A percentile compares a stretch with the other conserved stretches of the same genome.
These are phyloP conservation scores for Erodium trifolium DNA, from an alignment of 441 rosid genomes.

Conservation along the genomic window DNA sequence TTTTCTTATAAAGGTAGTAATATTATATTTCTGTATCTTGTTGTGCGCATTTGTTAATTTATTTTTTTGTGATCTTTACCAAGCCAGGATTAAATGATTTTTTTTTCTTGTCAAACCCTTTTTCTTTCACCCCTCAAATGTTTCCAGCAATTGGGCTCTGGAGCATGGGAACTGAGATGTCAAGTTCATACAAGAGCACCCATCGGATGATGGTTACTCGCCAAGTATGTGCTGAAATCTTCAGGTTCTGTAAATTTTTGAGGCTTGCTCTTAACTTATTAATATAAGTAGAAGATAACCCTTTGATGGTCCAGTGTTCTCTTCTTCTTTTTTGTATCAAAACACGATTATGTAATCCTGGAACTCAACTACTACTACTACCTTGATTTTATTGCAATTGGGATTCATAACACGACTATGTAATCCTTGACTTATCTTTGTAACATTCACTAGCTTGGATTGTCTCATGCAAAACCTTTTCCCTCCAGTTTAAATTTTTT, in stretches of 20 bases:
- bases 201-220: background rate
- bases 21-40: background rate
- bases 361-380: no score
- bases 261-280: background rate
- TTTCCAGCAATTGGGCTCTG: background rate
- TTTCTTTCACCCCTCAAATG: no score
- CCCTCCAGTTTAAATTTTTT: no score
- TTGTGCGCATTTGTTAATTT: background rate
- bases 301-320: background rate
- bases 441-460: no score
- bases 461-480: no score
- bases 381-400: no score
- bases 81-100: background rate
- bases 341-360: no score
- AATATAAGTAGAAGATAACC: no score
- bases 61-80: no score
- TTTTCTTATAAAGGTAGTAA: background rate
- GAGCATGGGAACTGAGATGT: background rate
- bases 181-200: background rate
- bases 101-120: background rate
- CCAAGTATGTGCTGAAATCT: background rate
- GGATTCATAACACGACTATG: no score
- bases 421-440: no score
- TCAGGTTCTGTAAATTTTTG: background rate
- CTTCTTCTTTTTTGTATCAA: background rate